A percentile compares a stretch with the other conserved stretches of the same genome.
Conservation (phyloP, 768 basidiomycete species). For the Pleurotus eryngii region DNA sequence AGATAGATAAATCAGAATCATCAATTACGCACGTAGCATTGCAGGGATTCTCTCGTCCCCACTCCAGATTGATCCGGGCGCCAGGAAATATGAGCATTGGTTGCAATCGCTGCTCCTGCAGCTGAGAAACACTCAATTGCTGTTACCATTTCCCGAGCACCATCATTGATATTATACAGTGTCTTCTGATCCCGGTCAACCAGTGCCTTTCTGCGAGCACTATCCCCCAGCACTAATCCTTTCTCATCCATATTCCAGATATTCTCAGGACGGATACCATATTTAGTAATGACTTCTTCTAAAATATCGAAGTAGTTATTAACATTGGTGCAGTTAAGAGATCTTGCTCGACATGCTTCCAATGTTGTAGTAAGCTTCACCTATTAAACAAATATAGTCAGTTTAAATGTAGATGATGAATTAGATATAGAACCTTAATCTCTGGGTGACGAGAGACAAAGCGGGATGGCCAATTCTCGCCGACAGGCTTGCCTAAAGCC, state of each 20-base stretch:
- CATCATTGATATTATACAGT: slow-evolving; percentile 21
- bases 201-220: slow-evolving; percentile 14
- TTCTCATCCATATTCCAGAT: slow-evolving; percentile 32
- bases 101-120: slow-evolving; percentile 23
- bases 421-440: not conserved
- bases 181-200: slow-evolving; percentile 14
- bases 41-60: slow-evolving; percentile 14
- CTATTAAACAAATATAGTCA: slow-evolving; percentile 6
- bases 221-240: slow-evolving; percentile 22
- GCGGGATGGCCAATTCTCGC: slow-evolving; percentile 1
- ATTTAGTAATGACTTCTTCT: slow-evolving; percentile 15
- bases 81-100: slow-evolving; percentile 8
- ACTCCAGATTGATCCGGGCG: slow-evolving; percentile 7
- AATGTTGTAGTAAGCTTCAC: slow-evolving; percentile 12
- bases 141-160: slow-evolving; percentile 36
- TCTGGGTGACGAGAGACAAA: not conserved
- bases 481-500: not conserved
- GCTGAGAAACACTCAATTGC: slow-evolving; percentile 37
- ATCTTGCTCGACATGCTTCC: slow-evolving; percentile 16
- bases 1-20: not conserved
- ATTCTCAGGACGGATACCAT: slow-evolving; percentile 23
- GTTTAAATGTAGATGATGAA: not conserved
- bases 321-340: slow-evolving; percentile 29
- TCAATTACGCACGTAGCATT: slow-evolving; percentile 12
- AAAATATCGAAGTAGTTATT: slow-evolving; percentile 22